Percentiles rank a stretch among this genome's conserved stretches.
Evolutionary conservation across 805 yeast genomes (phyloP).

Genomic region (Monosporozyma aquatica): DNA sequence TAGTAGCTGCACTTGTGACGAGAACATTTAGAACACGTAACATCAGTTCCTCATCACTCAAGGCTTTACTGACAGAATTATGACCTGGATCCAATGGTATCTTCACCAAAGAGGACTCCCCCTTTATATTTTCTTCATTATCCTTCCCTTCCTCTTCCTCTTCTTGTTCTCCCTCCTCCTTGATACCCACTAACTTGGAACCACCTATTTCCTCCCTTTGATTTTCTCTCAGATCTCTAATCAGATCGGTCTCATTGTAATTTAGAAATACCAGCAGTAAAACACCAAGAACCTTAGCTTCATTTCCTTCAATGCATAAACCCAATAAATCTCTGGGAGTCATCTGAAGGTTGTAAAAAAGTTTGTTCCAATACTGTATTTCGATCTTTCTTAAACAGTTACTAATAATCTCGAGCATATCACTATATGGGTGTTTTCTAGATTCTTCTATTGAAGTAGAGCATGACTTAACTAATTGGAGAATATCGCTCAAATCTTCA

Average conservation of each 20-base stretch:
- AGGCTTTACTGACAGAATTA: slow-evolving; percentile 11
- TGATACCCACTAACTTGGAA: neutral
- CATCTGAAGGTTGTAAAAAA: slow-evolving; percentile 20
- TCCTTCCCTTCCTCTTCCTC: slow-evolving; percentile 1
- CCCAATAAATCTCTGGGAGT: slow-evolving; percentile 27
- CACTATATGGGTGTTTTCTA: slow-evolving; percentile 8
- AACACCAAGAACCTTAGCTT: slow-evolving; percentile 26
- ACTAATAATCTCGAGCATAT: slow-evolving; percentile 27
- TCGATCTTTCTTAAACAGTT: slow-evolving; percentile 31
- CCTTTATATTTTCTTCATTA: too few species aligned
- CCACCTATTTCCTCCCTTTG: neutral
- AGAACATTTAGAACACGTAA: slow-evolving; percentile 23
- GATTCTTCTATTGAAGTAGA: slow-evolving; percentile 9
- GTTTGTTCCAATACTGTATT: slow-evolving; percentile 24
- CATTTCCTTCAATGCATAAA: slow-evolving; percentile 25
- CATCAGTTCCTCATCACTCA: slow-evolving; percentile 27
- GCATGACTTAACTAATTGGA: slow-evolving; percentile 20
- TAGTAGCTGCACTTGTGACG: slow-evolving; percentile 23
- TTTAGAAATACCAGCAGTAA: slow-evolving; percentile 27
- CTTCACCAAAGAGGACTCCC: too few species aligned
- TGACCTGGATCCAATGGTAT: too few species aligned
- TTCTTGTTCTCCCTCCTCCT: slow-evolving; percentile 1
- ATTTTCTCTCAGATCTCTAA: slow-evolving; percentile 10
- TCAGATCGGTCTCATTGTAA: slow-evolving; percentile 20
- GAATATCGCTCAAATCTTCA: slow-evolving; percentile 17